Evolutionary conservation across 495 filamentous ascomycete genomes (phyloP).

Genomic region (Lentithecium fluviatile): DNA sequence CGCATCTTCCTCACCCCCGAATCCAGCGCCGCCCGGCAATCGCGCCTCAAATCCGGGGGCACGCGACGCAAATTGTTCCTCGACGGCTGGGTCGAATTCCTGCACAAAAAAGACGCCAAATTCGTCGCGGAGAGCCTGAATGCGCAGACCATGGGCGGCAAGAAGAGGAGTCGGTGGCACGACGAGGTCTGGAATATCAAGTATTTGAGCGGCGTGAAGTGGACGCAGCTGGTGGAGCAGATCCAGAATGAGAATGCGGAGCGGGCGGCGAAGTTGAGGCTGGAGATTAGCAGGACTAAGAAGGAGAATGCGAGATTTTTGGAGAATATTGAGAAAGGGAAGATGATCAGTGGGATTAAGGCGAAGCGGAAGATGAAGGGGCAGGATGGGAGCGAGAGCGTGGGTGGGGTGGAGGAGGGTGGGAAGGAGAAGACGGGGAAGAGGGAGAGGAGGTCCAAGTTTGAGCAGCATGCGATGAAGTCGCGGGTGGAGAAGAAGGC

Average conservation of each 20-base stretch:
- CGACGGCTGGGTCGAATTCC: conserved; percentile 95
- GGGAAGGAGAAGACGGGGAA: conserved; percentile 34
- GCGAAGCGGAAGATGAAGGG: conserved; percentile 62
- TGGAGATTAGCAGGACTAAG: conserved; percentile 73
- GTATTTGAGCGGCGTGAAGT: conserved; percentile 85
- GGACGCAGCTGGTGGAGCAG: conserved; percentile 66
- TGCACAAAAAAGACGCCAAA: conserved; percentile 74
- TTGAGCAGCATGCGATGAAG: conserved; percentile 68
- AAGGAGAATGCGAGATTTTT: conserved; percentile 84
- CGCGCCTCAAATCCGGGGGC: conserved; percentile 64
- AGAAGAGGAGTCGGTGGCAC: conserved; percentile 83
- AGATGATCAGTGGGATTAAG: conserved; percentile 45
- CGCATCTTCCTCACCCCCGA: conserved; percentile 87
- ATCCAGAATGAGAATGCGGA: conserved; percentile 80
- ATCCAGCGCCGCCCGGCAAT: conserved; percentile 59
- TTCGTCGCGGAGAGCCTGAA: conserved; percentile 82
- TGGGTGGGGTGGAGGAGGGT: conserved; percentile 59
- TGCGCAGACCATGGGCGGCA: conserved; percentile 75
- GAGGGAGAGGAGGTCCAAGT: conserved; percentile 53
- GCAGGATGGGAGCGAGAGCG: conserved; percentile 53
- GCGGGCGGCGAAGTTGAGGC: conserved; percentile 71
- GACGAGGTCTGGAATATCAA: conserved; percentile 90
- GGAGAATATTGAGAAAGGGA: conserved; percentile 67
- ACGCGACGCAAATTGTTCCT: conserved; percentile 86
- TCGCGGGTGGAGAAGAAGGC: conserved; percentile 50